Conservation (phyloP, 208 protist species). For the Crithidia bombi region DNA sequence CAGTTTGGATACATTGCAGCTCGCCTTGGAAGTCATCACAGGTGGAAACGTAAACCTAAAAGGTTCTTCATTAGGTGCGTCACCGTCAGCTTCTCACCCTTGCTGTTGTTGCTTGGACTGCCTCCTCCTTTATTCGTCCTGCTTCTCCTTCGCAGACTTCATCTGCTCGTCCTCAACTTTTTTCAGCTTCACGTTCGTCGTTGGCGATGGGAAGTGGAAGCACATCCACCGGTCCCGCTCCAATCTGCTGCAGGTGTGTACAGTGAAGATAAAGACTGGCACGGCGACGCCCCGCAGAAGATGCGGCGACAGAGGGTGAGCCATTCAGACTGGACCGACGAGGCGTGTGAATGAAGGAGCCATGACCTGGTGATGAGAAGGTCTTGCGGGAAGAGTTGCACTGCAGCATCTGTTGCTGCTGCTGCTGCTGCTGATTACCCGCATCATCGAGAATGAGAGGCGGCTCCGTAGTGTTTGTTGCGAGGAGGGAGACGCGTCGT, state of each 20-base stretch:
- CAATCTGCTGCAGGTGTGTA: conserved; percentile 5
- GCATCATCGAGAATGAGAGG: background rate
- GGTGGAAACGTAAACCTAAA: background rate
- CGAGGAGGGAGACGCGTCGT: background rate
- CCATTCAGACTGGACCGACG: background rate
- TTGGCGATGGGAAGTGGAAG: background rate
- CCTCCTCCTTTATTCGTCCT: background rate
- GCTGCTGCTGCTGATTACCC: background rate
- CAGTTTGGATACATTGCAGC: conserved; percentile 1
- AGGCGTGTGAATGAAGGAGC: background rate
- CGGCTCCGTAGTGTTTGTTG: background rate
- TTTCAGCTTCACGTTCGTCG: background rate
- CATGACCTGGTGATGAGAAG: background rate
- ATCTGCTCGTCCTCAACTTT: background rate
- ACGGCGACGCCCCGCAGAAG: background rate
- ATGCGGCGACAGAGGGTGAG: background rate
- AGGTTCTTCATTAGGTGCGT: background rate
- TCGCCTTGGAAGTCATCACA: background rate
- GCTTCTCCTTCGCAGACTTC: background rate
- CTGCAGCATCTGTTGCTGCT: background rate
- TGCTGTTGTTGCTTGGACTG: too few relatives aligned
- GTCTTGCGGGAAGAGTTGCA: background rate
- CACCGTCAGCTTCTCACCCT: background rate
- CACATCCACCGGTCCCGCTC: background rate
- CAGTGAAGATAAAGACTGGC: background rate